Conservation (phyloP, 768 basidiomycete genomes). For the Hemileccinum rubropunctum region DNA sequence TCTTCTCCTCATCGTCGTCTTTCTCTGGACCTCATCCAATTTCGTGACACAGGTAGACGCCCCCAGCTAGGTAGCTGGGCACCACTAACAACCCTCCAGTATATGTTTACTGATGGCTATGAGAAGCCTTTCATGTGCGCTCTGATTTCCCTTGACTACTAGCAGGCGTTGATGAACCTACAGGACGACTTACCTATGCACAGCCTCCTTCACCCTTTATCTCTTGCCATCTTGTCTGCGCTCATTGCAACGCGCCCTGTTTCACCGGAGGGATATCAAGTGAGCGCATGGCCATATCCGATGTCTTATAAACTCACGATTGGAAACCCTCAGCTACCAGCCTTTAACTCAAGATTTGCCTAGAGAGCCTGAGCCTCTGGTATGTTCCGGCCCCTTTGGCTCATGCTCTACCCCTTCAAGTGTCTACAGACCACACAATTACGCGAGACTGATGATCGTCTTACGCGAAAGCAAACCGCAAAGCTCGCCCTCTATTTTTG, state of each 20-base stretch:
- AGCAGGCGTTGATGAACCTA: slow-evolving; percentile 1
- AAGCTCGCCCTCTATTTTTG: slow-evolving; percentile 78
- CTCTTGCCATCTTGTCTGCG: slow-evolving; percentile 60
- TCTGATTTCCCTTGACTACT: neutral
- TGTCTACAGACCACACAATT: slow-evolving; percentile 9
- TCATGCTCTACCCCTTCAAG: neutral
- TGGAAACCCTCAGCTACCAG: slow-evolving; percentile 21
- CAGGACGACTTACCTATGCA: slow-evolving; percentile 89
- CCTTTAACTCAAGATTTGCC: slow-evolving; percentile 18
- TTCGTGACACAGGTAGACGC: slow-evolving; percentile 75
- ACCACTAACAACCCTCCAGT: slow-evolving; percentile 29
- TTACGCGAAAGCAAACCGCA: slow-evolving; percentile 71
- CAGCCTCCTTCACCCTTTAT: slow-evolving; percentile 84
- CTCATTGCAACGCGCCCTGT: slow-evolving; percentile 16
- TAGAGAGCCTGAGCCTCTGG: slow-evolving; percentile 15
- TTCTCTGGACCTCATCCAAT: slow-evolving; percentile 87
- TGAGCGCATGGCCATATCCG: slow-evolving; percentile 1
- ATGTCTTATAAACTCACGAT: neutral
- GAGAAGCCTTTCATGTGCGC: slow-evolving; percentile 87
- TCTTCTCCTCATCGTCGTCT: slow-evolving; percentile 70
- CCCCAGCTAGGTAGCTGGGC: neutral
- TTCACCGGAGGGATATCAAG: slow-evolving; percentile 7
- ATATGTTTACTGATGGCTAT: slow-evolving; percentile 63
- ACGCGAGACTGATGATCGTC: slow-evolving; percentile 31
- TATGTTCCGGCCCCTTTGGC: slow-evolving; percentile 5